Conservation (phyloP, 2,329 filamentous ascomycete species). For the Plenodomus biglobosus region DNA sequence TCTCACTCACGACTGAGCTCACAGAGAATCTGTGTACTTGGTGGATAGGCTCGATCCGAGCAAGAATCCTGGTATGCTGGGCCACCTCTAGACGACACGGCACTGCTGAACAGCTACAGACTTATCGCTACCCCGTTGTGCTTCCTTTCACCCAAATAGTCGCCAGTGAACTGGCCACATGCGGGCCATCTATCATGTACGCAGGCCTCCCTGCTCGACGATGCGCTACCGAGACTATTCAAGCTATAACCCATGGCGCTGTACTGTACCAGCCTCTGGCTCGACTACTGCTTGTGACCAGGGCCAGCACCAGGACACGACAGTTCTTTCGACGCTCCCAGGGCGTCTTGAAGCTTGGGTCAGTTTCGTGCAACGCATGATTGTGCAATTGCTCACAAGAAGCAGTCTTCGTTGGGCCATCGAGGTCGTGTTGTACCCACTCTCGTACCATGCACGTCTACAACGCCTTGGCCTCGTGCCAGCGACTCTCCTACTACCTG, state of each 20-base stretch:
- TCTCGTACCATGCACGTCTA: conserved; percentile 23
- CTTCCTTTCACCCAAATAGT: conserved; percentile 32
- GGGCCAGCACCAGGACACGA: conserved; percentile 22
- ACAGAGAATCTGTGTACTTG: conserved; percentile 36
- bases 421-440: conserved; percentile 35
- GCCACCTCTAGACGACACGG: background rate
- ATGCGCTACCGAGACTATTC: conserved; percentile 22
- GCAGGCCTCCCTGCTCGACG: conserved; percentile 30
- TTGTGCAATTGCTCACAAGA: conserved; percentile 7
- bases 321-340: conserved; percentile 26
- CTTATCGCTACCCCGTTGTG: conserved; percentile 29
- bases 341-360: conserved; percentile 24
- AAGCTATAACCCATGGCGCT: conserved; percentile 21
- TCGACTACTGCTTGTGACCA: conserved; percentile 26
- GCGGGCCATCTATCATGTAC: conserved; percentile 29
- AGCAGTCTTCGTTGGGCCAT: conserved; percentile 32
- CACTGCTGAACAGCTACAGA: conserved; percentile 13
- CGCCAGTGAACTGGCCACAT: conserved; percentile 20
- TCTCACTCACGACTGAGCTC: conserved; percentile 28
- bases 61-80: conserved; percentile 28
- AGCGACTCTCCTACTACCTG: conserved; percentile 23
- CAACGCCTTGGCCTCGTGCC: background rate
- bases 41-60: conserved; percentile 39
- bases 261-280: conserved; percentile 31
- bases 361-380: conserved; percentile 2